Evolutionary conservation across 2,329 filamentous ascomycete genomes (phyloP).

Genomic region (Xylaria polymorpha): DNA sequence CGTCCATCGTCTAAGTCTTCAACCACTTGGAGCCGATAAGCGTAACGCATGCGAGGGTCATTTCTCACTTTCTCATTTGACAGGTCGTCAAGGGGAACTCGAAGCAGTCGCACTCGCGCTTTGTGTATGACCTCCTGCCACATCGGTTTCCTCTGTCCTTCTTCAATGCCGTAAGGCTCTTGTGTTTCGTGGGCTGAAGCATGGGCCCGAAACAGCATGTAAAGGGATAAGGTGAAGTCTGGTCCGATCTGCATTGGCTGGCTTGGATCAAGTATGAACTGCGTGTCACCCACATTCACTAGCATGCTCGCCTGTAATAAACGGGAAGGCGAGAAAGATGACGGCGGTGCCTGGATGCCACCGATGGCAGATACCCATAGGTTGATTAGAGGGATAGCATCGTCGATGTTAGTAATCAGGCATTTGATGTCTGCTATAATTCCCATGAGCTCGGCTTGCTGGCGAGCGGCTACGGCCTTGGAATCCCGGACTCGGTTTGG

Average conservation of each 20-base stretch:
- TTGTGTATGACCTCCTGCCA: slow-evolving; percentile 99
- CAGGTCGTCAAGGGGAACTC: slow-evolving; percentile 63
- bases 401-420: slow-evolving; percentile 83
- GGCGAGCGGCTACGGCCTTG: slow-evolving; percentile 64
- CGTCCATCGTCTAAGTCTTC: slow-evolving; percentile 78
- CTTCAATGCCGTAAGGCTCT: slow-evolving; percentile 59
- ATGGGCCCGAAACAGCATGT: slow-evolving; percentile 94
- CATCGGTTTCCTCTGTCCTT: slow-evolving; percentile 72
- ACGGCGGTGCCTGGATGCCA: slow-evolving; percentile 82
- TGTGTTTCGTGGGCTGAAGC: slow-evolving; percentile 62
- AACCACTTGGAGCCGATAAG: slow-evolving; percentile 83
- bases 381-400: slow-evolving; percentile 90
- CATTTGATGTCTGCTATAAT: slow-evolving; percentile 81
- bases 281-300: slow-evolving; percentile 85
- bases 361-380: slow-evolving; percentile 95
- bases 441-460: slow-evolving; percentile 71
- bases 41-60: slow-evolving; percentile 63
- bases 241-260: slow-evolving; percentile 85
- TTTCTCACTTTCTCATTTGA: slow-evolving; percentile 23
- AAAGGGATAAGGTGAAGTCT: slow-evolving; percentile 85
- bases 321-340: slow-evolving; percentile 88
- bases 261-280: slow-evolving; percentile 75
- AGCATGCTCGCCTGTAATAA: slow-evolving; percentile 93
- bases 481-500: slow-evolving; percentile 57
- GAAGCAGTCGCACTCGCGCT: slow-evolving; percentile 81